These are phyloP conservation scores for Chloris gayana DNA, from an alignment of 176 grass and related monocot genomes.

Conservation along the genomic window DNA sequence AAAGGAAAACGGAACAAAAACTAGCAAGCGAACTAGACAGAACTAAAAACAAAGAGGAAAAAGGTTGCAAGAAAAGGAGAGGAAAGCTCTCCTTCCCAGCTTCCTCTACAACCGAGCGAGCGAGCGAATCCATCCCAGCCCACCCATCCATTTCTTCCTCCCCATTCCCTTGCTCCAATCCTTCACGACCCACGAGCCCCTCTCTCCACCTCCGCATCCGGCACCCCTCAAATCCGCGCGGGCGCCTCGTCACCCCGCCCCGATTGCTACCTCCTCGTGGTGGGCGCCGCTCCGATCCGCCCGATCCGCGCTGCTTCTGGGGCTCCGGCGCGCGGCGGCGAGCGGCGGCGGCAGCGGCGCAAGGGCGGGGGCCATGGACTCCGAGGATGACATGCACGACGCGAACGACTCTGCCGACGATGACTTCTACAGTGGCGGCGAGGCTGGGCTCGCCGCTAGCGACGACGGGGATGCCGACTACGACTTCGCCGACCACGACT, in stretches of 20 bases:
- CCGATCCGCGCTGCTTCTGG: conserved; percentile 69
- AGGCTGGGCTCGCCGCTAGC: conserved; percentile 67
- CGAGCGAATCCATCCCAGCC: conserved; percentile 50
- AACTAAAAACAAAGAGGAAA: conserved; percentile 21
- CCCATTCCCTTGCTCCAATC: conserved; percentile 23
- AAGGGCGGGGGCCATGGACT: conserved; percentile 60
- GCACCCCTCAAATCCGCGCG: conserved; percentile 13
- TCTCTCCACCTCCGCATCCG: conserved; percentile 19
- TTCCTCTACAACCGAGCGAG: conserved; percentile 45
- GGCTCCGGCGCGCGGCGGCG: conserved; percentile 47
- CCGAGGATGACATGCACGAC: conserved; percentile 98
- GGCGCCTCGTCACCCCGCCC: conserved; percentile 37
- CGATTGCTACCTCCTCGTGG: conserved; percentile 58
- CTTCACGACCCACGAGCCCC: neutral
- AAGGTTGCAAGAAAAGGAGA: conserved; percentile 26
- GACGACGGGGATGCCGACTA: conserved; percentile 91
- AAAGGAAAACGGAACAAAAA: neutral
- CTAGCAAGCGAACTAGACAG: neutral
- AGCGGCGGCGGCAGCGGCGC: conserved; percentile 31
- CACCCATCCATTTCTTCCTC: conserved; percentile 36
- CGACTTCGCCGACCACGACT: conserved; percentile 95
- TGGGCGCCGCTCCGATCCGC: conserved; percentile 70
- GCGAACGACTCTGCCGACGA: conserved; percentile 73
- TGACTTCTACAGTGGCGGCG: conserved; percentile 92
- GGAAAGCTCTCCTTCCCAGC: conserved; percentile 44